Evolutionary conservation across 352 stramenopile species (phyloP), one percentile per base, ranked within the genome.

Genomic region (Saprolegnia parasitica): DNA sequence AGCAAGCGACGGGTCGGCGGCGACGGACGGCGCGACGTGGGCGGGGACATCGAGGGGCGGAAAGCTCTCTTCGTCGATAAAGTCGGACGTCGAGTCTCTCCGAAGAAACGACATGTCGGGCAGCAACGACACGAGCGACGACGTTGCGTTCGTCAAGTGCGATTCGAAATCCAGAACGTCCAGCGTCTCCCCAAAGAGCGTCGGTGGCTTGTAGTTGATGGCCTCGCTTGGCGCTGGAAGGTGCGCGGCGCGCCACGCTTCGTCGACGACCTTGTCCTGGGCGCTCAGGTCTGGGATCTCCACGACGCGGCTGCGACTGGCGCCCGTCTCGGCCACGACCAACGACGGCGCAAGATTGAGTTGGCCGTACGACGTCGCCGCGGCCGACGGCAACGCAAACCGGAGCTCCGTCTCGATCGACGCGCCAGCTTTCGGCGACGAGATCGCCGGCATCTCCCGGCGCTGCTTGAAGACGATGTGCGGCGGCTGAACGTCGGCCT

Each of bases 391-490:
- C 13, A 60, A 20, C 35, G 11, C 20, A 42, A 60, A 24, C 20
- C 20, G 13, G 9, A 60, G 52, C 20, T 60, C 11, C 9, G 52
- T 60, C 35, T 60, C 52, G 11, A 60, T 16, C 3, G 42, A n/a
- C 24, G 52, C 52, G 8, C 35, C 52, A 11, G 16, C 20, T 60
- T 60, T 60, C 52, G 52, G 52, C 3, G 52, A 60, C 24, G 52
- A 42, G 16, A 60, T 60, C 13, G 58, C 58, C 4, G 58, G 29
- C 40, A 40, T 37, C 49, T 92, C 84, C 24, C 84, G 83, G 29
- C 87, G 82, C 56, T 93, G 87, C 70, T 93, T 93, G 71, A 91
- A 95, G 26, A 95, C 89, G 60, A 95, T 71, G 73, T 95, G 87
- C 35, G 92, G 73, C 37, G 85, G 87, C 47, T 82, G 67, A 39